Evolutionary conservation across 192 early-diverging fungal species (phyloP), one percentile per base, ranked within the genome.

Genomic region (Umbelopsis vinacea): DNA sequence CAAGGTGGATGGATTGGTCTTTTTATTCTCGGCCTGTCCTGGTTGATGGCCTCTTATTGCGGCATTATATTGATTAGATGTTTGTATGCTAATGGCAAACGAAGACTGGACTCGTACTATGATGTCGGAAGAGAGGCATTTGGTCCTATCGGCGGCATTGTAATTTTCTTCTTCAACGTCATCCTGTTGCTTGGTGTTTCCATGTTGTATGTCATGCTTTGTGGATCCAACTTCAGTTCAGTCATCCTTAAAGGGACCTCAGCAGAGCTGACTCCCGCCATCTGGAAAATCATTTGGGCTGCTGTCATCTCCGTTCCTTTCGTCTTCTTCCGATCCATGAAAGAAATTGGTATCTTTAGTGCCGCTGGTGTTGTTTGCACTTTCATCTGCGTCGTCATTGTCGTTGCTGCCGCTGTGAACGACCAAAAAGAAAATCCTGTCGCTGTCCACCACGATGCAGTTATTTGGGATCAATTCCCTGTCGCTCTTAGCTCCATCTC

Each of bases 1-100:
- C 81, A 89, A 43, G 86, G 89, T 67, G 95, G 95, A 0, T 96
- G 95, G 95, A 76, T 89, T 26, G 90, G 90, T 38, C 68, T 91
- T 8, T 71, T 87, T n/a, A 80, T 94, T 71, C 80, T 96, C 37
- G 46, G 89, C 21, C 81, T 94, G 46, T 88, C 92, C 0, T 90
- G 89, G 45, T 71, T 89, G 8, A 91, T 93, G 70, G 88, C 89
- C 15, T 63, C 85, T 24, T 94, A 94, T 76, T 89, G 88, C 0
- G 93, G 92, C 21, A 84, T 86, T 46, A 79, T 95, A 1, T 84
- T 94, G 45, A 84, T 94, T 75, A 81, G 82, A 69, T 93, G 90
- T 52, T 81, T 95, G 15, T 94, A 96, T 79, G 81, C 84, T 72
- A 86, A 90, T 45, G 85, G 85, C 52, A 85, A 87, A 21, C 74